Conservation (phyloP, 2,329 filamentous ascomycete genomes). For the Verticillium klebahnii region DNA sequence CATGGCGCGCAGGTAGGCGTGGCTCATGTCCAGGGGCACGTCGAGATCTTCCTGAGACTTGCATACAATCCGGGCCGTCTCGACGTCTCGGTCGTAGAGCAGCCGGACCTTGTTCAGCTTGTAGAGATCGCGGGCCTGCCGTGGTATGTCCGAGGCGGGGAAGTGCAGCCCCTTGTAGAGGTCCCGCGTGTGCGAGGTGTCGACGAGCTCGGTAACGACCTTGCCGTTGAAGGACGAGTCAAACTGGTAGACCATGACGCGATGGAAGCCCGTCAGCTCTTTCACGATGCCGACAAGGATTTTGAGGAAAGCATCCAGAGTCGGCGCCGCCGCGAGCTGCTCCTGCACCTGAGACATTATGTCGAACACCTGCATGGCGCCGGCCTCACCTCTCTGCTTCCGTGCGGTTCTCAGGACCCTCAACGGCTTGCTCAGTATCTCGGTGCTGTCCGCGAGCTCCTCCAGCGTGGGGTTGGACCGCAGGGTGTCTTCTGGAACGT, state of each 20-base stretch:
- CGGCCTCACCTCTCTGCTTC: constrained; percentile 71
- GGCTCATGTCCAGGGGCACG: constrained; percentile 73
- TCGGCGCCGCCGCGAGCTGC: constrained; percentile 69
- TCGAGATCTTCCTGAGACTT: constrained; percentile 69
- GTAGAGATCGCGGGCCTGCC: constrained; percentile 83
- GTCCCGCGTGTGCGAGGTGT: constrained; percentile 74
- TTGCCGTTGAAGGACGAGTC: constrained; percentile 77
- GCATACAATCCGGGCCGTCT: constrained; percentile 78
- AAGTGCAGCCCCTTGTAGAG: constrained; percentile 86
- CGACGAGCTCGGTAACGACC: constrained; percentile 82
- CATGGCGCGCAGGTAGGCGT: constrained; percentile 82
- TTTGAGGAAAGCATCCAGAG: constrained; percentile 70
- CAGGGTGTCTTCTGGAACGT: constrained; percentile 68
- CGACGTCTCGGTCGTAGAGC: constrained; percentile 77
- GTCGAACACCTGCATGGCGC: constrained; percentile 85
- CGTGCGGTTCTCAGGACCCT: constrained; percentile 70
- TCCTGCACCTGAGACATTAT: constrained; percentile 91
- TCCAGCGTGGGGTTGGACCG: constrained; percentile 67
- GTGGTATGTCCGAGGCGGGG: constrained; percentile 80
- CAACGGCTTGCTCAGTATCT: constrained; percentile 71
- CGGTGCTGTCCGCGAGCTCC: constrained; percentile 71
- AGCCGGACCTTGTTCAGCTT: constrained; percentile 86
- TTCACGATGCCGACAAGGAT: constrained; percentile 82
- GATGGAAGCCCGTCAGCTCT: constrained; percentile 84
- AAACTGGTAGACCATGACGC: constrained; percentile 92